Evolutionary conservation across 2,329 filamentous ascomycete genomes (phyloP), one percentile per base, ranked within the genome.

Genomic region (Stachybotrys elegans): DNA sequence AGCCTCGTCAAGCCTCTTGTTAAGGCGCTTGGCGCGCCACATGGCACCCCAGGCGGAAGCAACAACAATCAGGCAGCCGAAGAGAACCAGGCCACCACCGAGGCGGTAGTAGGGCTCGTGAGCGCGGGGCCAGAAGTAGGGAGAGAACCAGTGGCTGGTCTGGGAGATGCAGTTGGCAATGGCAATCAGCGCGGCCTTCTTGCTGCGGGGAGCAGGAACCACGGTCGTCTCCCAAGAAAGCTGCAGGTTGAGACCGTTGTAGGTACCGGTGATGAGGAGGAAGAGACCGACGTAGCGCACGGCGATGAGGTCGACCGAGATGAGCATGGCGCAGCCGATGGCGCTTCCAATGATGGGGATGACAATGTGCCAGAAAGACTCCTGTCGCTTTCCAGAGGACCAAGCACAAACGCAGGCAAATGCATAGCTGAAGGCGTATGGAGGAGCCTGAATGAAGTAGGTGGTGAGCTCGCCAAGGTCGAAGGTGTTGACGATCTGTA

Each of bases 201-300:
- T 71, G 11, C 58, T 65, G 1, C 66, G 57, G 0, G 68, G 67
- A 0, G 61, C 57, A 3, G 68, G 67, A 0, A 71, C 66, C 0
- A 69, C 56, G 0, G 64, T 68, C 0, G 67, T 68, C 40, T 69
- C 66, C 67, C 67, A 70, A 0, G 65, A 63, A 1, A 69, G 54
- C 47, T 69, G 65, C 25, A 70, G 49, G 37, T 68, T 68, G 6
- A 68, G 59, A 14, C 63, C 67, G 3, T 62, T 59, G 27, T 65
- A 39, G 8, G 36, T 39, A 13, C 36, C 36, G 22, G 36, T 21
- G 14, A 39, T 23, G 21, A 39, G 36, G 20, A 39, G 21, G 17
- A 39, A 39, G 6, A 39, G 23, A 12, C 36, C 36, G 4, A 23
- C 22, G 20, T 39, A 39, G 22, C 36, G 36, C 22, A 39, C 36